Conservation (phyloP, 192 early-diverging fungal species). For the Coemansia sp. region DNA sequence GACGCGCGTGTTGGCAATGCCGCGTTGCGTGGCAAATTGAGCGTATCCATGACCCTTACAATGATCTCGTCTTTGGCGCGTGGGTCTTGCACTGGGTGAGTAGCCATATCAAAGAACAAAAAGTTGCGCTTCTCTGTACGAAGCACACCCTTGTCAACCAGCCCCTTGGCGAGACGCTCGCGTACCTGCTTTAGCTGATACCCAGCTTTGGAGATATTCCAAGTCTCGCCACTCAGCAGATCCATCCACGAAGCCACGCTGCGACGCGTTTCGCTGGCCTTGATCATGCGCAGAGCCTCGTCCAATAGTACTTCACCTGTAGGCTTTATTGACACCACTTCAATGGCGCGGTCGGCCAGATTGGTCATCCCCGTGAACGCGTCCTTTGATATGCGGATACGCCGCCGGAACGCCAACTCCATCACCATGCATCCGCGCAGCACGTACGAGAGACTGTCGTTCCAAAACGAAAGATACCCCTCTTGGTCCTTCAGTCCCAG, state of each 20-base stretch:
- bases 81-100: constrained; percentile 91
- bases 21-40: constrained; percentile 71
- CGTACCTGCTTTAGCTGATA: constrained; percentile 98
- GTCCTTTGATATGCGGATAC: constrained; percentile 89
- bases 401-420: constrained; percentile 91
- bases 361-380: constrained; percentile 64
- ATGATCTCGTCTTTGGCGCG: constrained; percentile 89
- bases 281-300: constrained; percentile 91
- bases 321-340: constrained; percentile 78
- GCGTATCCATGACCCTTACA: constrained; percentile 74
- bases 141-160: constrained; percentile 98
- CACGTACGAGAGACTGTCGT: constrained; percentile 98
- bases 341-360: constrained; percentile 81
- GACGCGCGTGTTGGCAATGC: constrained; percentile 58
- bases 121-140: constrained; percentile 97
- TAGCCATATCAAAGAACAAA: constrained; percentile 97
- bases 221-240: constrained; percentile 98
- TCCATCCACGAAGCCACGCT: constrained; percentile 96
- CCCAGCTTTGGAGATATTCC: constrained; percentile 96
- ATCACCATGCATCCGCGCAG: constrained; percentile 94
- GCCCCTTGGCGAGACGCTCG: constrained; percentile 93
- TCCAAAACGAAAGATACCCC: constrained; percentile 99
- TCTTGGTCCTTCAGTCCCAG: constrained; percentile 92
- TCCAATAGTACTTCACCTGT: constrained; percentile 97
- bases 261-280: constrained; percentile 75